phyloP scores from a whole-genome alignment of 352 stramenopile genomes.

The Globisporangium ultimum region DNA sequence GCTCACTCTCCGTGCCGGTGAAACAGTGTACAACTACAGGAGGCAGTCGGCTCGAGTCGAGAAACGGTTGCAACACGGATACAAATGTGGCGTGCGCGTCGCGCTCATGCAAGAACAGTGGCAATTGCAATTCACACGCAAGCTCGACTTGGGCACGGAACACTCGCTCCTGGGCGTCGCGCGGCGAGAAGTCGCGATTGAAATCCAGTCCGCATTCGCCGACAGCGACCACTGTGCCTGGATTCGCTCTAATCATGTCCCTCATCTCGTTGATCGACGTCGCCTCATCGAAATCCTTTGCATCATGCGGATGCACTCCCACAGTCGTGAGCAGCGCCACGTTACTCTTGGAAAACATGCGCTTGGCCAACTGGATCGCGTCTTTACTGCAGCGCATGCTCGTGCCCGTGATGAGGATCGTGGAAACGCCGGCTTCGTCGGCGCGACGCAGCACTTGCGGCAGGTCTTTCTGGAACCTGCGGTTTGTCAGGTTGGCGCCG shows the following conservation, averaged over 20 bases:
- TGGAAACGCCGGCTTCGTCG: slow-evolving; percentile 52
- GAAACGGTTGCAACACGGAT: slow-evolving; percentile 30
- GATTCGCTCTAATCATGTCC: slow-evolving; percentile 31
- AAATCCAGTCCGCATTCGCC: slow-evolving; percentile 97
- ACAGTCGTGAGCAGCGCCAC: slow-evolving; percentile 83
- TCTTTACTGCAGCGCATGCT: slow-evolving; percentile 36
- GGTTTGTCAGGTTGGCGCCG: slow-evolving; percentile 62
- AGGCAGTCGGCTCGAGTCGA: slow-evolving; percentile 28
- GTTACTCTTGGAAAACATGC: slow-evolving; percentile 12
- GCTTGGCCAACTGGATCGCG: slow-evolving; percentile 36
- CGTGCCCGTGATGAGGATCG: slow-evolving; percentile 87
- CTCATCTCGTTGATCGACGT: slow-evolving; percentile 37
- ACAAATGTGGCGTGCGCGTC: slow-evolving; percentile 58
- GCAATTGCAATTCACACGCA: slow-evolving; percentile 72
- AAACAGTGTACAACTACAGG: slow-evolving; percentile 76
- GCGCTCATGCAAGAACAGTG: slow-evolving; percentile 93
- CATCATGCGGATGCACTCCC: slow-evolving; percentile 93
- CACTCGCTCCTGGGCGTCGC: slow-evolving; percentile 84
- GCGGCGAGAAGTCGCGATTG: slow-evolving; percentile 92
- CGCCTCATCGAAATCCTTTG: slow-evolving; percentile 66
- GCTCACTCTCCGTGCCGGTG: slow-evolving; percentile 47
- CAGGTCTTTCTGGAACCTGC: slow-evolving; percentile 82
- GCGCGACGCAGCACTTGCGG: slow-evolving; percentile 85
- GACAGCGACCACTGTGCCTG: slow-evolving; percentile 82
- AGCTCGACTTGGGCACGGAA: slow-evolving; percentile 91